Evolutionary conservation across 208 protist genomes (phyloP).

Genomic region (Trypanosoma lewisi): DNA sequence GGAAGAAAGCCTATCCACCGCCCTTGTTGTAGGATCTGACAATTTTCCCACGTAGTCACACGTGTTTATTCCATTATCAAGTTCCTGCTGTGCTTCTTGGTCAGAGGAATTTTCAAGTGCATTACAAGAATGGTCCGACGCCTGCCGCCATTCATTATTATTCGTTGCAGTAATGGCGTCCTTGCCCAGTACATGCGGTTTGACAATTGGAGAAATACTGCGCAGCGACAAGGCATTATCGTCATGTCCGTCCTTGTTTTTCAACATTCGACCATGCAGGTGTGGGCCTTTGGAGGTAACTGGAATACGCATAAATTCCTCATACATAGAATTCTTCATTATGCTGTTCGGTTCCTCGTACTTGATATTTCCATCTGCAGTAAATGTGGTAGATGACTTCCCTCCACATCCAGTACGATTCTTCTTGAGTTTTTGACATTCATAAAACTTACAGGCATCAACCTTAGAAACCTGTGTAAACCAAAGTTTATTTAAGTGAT

Average conservation of each 20-base stretch:
- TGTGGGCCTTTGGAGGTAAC: background rate
- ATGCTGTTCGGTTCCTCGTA: background rate
- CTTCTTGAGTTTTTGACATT: slow-evolving; percentile 2
- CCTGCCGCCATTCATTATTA: background rate
- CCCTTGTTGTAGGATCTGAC: background rate
- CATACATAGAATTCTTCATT: background rate
- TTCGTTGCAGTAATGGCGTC: background rate
- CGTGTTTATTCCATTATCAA: background rate
- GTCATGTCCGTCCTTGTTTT: background rate
- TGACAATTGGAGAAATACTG: slow-evolving; percentile 17
- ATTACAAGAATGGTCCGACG: background rate
- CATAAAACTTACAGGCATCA: slow-evolving; percentile 14
- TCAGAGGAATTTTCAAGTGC: no score
- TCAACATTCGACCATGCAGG: background rate
- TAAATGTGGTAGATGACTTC: background rate
- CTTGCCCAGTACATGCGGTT: background rate
- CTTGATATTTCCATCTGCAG: background rate
- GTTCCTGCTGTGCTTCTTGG: background rate
- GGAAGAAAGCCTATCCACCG: background rate
- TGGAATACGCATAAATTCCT: slow-evolving; percentile 15
- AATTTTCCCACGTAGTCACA: background rate
- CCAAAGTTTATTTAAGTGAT: slow-evolving; percentile 65
- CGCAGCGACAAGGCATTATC: slow-evolving; percentile 1
- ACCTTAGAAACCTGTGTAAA: slow-evolving; percentile 42
- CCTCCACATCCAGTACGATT: background rate